Base-by-base conservation (phyloP, 2,329 filamentous ascomycete species). In the Leptographium lundbergii region DNA sequence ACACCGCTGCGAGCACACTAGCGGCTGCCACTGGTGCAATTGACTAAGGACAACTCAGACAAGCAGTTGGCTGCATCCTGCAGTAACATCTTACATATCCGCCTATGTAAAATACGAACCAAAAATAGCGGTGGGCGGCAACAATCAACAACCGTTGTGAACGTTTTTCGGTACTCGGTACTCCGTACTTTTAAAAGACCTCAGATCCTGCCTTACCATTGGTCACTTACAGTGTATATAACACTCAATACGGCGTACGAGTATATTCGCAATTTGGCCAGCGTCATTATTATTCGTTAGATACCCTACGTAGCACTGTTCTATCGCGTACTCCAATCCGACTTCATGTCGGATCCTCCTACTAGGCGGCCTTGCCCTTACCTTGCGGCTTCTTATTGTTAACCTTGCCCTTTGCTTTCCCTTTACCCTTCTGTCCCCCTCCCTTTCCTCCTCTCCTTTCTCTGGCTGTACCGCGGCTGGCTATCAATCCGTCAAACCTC, bases 401-500 rank as follows among this genome's bases (percentile, higher is more conserved):
- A 4, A 10, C 42, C 19, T 22, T 45, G 17, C 42, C 42, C 42
- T 45, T 45, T 3, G 7, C 52, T 32, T 56, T 56, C 10, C 54
- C 36, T 1, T 27, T 45, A 22, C 54, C 56, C 50, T 48, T 45
- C 50, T 39, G 25, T 19, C n/a, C 27, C 13, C 32, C 25, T 19
- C 54, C 50, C 19, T 47, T 51, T 10, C 42, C 39, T 17, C 42
- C 39, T 17, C 29, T 54, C 6, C 58, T 39, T 13, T 66, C 70
- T 53, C 74, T 71, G 39, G 69, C 70, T 10, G 72, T 69, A 77
- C 63, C 69, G 72, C 66, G 47, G 71, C 66, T 22, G 9, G 29
- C 29, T 59, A 62, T 64, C 63, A 67, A 64, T 61, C 61, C 67
- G 68, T 77, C 74, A 64, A 79, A 78, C 57, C 81, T 73, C 67